Evolutionary conservation across 768 basidiomycete genomes (phyloP).

Genomic region (Hemileccinum rubropunctum): DNA sequence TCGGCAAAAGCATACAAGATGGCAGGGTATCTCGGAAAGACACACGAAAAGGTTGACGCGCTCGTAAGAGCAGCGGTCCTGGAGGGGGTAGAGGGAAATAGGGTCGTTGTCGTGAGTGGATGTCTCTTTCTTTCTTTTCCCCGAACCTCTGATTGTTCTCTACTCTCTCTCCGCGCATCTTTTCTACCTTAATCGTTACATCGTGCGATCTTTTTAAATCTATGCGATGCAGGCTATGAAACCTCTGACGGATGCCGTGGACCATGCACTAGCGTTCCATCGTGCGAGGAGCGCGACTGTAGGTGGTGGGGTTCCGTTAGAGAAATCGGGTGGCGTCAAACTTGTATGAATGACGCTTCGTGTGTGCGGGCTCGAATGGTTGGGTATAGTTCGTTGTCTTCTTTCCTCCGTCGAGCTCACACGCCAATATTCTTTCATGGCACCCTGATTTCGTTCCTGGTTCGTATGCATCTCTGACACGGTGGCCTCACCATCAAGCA

Average conservation of each 20-base stretch:
- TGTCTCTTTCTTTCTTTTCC: constrained; percentile 13
- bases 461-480: background rate
- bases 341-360: constrained; percentile 4
- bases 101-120: constrained; percentile 61
- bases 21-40: constrained; percentile 77
- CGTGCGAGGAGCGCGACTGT: constrained; percentile 33
- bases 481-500: too few species aligned
- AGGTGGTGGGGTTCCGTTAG: constrained; percentile 12
- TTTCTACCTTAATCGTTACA: too few species aligned
- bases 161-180: background rate
- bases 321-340: constrained; percentile 7
- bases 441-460: background rate
- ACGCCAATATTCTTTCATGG: background rate
- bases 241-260: constrained; percentile 68
- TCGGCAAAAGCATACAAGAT: constrained; percentile 82
- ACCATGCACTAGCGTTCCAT: constrained; percentile 67
- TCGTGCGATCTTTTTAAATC: background rate
- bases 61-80: constrained; percentile 62
- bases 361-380: background rate
- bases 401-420: background rate
- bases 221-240: constrained; percentile 61
- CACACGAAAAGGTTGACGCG: constrained; percentile 77
- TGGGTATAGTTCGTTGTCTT: too few species aligned
- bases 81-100: constrained; percentile 58
- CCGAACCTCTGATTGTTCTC: background rate